phyloP scores from a whole-genome alignment of 208 protist species.

The Blastocrithidia nonstop region DNA sequence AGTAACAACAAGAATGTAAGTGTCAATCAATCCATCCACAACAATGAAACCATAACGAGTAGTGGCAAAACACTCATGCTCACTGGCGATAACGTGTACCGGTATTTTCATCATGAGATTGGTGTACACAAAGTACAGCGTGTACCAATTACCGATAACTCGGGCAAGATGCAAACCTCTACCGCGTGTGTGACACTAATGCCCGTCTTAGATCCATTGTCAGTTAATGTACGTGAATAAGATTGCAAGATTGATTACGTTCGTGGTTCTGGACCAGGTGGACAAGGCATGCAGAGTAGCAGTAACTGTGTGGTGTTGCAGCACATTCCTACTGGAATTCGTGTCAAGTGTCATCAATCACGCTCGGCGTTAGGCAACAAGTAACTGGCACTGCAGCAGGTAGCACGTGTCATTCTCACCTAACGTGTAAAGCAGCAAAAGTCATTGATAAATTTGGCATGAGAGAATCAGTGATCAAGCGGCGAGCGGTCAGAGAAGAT shows the following conservation, averaged over 20 bases:
- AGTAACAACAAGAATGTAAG: constrained; percentile 2
- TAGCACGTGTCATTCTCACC: constrained; percentile 64
- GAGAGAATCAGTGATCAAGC: constrained; percentile 74
- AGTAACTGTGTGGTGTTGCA: constrained; percentile 78
- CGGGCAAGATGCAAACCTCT: constrained; percentile 84
- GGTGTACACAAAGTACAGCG: constrained; percentile 86
- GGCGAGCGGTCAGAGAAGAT: constrained; percentile 84
- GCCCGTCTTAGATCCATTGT: constrained; percentile 75
- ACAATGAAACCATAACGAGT: neutral
- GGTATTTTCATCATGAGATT: constrained; percentile 73
- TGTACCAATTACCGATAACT: constrained; percentile 73
- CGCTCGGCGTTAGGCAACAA: constrained; percentile 81
- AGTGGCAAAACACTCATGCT: constrained; percentile 22
- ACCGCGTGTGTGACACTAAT: constrained; percentile 79
- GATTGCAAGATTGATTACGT: constrained; percentile 83
- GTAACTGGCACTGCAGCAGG: constrained; percentile 73
- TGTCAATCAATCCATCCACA: constrained; percentile 5
- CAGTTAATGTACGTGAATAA: constrained; percentile 65
- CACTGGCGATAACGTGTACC: constrained; percentile 54
- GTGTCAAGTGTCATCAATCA: constrained; percentile 82
- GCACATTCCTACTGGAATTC: constrained; percentile 77
- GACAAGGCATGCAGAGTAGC: constrained; percentile 83
- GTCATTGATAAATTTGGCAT: constrained; percentile 53
- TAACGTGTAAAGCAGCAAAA: constrained; percentile 51
- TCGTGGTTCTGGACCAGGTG: constrained; percentile 72